Conservation (phyloP, 257 asterid species). For the Coffea eugenioides region DNA sequence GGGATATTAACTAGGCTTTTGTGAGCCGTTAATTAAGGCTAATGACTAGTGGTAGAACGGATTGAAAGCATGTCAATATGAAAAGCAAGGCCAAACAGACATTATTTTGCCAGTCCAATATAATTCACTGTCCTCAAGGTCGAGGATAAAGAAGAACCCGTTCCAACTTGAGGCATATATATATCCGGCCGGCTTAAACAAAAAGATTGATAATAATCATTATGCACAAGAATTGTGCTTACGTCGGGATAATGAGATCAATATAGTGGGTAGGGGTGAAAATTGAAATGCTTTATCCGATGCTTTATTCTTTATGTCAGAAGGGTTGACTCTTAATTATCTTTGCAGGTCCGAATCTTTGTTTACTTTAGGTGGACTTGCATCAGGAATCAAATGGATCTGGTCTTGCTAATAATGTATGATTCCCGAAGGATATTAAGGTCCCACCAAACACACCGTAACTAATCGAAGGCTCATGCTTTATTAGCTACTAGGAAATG, state of each 20-base stretch:
- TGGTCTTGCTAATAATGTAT: conserved; percentile 35
- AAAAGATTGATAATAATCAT: conserved; percentile 16
- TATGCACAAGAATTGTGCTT: conserved; percentile 10
- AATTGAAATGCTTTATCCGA: conserved; percentile 17
- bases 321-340: conserved; percentile 50
- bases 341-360: conserved; percentile 31
- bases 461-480: conserved; percentile 2
- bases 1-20: not conserved
- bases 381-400: conserved; percentile 40
- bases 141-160: not conserved
- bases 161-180: not conserved
- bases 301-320: conserved; percentile 49
- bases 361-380: conserved; percentile 13
- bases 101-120: not conserved
- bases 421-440: conserved; percentile 32
- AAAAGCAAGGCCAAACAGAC: not conserved
- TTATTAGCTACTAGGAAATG: conserved; percentile 42
- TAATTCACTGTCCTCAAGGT: conserved; percentile 3
- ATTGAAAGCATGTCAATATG: not conserved
- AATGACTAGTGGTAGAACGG: not conserved
- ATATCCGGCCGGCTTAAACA: not conserved
- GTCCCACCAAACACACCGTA: conserved; percentile 29
- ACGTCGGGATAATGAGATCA: conserved; percentile 9
- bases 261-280: conserved; percentile 13
- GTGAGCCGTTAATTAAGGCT: not conserved